These are phyloP conservation scores for Exophiala viscosa DNA, from an alignment of 2,329 filamentous ascomycete genomes.

Conservation along the genomic window DNA sequence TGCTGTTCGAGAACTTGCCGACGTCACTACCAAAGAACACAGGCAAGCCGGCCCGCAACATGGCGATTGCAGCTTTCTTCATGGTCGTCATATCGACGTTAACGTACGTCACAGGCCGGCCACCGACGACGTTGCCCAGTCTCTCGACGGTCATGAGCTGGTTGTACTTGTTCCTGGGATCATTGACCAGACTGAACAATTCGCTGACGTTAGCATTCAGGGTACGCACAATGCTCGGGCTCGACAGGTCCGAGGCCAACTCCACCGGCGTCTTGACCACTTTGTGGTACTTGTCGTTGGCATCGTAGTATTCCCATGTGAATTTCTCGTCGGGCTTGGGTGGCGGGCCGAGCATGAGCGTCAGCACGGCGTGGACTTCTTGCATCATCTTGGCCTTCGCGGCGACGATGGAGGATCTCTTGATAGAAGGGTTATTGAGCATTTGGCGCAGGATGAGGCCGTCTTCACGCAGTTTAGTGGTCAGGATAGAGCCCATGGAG, in stretches of 20 bases:
- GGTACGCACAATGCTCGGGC: conserved; percentile 55
- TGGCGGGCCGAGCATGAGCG: conserved; percentile 74
- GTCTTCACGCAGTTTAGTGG: conserved; percentile 82
- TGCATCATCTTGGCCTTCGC: conserved; percentile 72
- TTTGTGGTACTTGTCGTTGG: conserved; percentile 59
- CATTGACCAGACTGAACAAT: conserved; percentile 79
- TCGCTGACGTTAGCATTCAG: conserved; percentile 59
- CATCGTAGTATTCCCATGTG: conserved; percentile 75
- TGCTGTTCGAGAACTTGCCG: conserved; percentile 70
- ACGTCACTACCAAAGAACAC: conserved; percentile 90
- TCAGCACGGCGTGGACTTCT: conserved; percentile 77
- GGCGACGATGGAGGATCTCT: conserved; percentile 41
- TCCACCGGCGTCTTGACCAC: conserved; percentile 63
- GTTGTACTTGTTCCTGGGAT: conserved; percentile 72
- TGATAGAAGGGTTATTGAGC: conserved; percentile 41
- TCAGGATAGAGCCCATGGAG: conserved; percentile 69
- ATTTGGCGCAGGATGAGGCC: conserved; percentile 67
- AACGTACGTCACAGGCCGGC: conserved; percentile 71
- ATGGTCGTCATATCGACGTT: conserved; percentile 73
- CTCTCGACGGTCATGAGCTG: conserved; percentile 71
- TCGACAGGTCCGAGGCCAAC: conserved; percentile 67
- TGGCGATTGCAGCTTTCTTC: conserved; percentile 69
- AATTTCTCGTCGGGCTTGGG: conserved; percentile 67
- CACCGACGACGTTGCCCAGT: conserved; percentile 77
- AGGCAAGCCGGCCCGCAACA: conserved; percentile 73